phyloP scores from a whole-genome alignment of 169 alveolate genomes.

The Toxoplasma gondii region DNA sequence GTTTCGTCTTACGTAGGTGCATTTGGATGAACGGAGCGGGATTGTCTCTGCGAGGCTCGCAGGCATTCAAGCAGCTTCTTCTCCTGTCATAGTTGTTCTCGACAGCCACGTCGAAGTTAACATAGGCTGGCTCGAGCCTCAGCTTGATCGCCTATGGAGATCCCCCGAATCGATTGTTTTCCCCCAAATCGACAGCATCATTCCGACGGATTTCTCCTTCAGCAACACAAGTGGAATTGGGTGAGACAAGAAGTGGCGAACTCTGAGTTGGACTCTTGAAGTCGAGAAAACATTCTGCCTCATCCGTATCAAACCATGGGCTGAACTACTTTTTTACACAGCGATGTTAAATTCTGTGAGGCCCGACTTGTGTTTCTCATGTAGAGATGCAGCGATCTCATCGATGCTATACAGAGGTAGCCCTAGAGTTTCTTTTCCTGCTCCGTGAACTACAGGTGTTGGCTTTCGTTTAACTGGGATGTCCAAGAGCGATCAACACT shows the following conservation, averaged over 20 bases:
- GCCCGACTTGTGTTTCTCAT: background rate
- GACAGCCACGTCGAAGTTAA: slow-evolving; percentile 75
- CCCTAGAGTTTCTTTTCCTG: background rate
- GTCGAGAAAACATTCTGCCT: no score
- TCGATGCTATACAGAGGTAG: background rate
- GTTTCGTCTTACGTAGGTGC: slow-evolving; percentile 45
- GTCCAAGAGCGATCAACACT: slow-evolving; percentile 70
- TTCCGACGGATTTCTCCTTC: slow-evolving; percentile 57
- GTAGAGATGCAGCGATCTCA: background rate
- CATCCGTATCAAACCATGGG: no score
- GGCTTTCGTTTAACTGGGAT: slow-evolving; percentile 69
- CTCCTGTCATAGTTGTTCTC: slow-evolving; percentile 70
- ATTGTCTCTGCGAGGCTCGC: slow-evolving; percentile 72
- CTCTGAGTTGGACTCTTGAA: no score
- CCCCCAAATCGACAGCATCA: slow-evolving; percentile 72
- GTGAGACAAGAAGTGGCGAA: slow-evolving; percentile 1
- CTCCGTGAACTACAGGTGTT: slow-evolving; percentile 43
- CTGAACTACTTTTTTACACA: no score
- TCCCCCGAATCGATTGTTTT: slow-evolving; percentile 68
- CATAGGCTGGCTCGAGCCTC: slow-evolving; percentile 76
- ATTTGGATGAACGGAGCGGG: slow-evolving; percentile 58
- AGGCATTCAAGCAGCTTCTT: slow-evolving; percentile 64
- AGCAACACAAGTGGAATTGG: slow-evolving; percentile 69
- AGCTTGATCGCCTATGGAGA: slow-evolving; percentile 61
- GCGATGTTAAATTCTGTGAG: no score